phyloP scores from a whole-genome alignment of 1,284 basidiomycete genomes.

The Phellinidium pouzarii region DNA sequence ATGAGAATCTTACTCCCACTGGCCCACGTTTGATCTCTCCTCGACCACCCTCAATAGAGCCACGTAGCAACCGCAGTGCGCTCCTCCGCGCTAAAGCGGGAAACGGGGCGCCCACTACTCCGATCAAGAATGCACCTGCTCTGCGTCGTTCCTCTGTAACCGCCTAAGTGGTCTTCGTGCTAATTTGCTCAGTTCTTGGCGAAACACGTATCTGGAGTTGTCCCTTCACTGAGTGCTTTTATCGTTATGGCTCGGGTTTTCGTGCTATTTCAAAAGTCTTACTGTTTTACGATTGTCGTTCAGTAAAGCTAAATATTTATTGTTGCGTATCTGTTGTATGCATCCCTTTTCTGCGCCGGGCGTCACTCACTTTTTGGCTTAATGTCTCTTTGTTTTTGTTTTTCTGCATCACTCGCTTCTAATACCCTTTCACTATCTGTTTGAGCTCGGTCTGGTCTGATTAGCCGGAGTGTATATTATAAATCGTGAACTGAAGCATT shows the following conservation, averaged over 20 bases:
- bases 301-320: too few species aligned
- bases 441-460: background rate
- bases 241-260: too few species aligned
- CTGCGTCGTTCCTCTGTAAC: background rate
- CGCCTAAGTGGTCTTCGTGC: background rate
- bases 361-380: background rate
- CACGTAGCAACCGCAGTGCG: slow-evolving; percentile 68
- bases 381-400: background rate
- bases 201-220: too few species aligned
- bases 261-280: too few species aligned
- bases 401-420: too few species aligned
- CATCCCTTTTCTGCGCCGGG: background rate
- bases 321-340: too few species aligned
- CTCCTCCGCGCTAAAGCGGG: slow-evolving; percentile 42
- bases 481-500: background rate
- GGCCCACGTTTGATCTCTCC: slow-evolving; percentile 35
- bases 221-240: too few species aligned
- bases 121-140: background rate
- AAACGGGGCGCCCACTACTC: background rate
- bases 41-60: slow-evolving; percentile 51
- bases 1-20: slow-evolving; percentile 22
- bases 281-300: too few species aligned
- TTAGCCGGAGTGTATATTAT: background rate
- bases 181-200: too few species aligned
- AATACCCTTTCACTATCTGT: background rate